Percentiles rank a stretch among this genome's conserved stretches.
Evolutionary conservation across 2,329 filamentous ascomycete species (phyloP).

Genomic region (Colletotrichum sp.): DNA sequence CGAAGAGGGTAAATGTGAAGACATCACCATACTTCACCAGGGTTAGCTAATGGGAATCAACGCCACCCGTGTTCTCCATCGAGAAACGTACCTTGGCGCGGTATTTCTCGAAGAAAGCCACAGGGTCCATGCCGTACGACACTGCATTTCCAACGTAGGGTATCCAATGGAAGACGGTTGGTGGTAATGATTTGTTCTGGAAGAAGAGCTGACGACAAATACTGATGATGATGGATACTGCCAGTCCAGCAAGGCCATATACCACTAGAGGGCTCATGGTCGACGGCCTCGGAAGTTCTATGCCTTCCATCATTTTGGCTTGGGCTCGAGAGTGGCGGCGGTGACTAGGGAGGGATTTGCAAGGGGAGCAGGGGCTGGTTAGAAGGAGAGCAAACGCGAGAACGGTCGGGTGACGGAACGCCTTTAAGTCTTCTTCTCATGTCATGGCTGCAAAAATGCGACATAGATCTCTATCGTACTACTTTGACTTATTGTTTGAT

Average conservation of each 20-base stretch:
- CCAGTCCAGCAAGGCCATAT: background rate
- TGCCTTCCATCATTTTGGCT: background rate
- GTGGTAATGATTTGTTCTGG: constrained; percentile 76
- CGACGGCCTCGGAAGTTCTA: background rate
- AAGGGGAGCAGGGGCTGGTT: background rate
- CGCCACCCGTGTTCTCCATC: background rate
- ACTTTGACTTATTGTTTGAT: background rate
- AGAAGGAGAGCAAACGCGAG: background rate
- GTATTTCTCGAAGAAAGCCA: constrained; percentile 80
- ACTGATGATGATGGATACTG: constrained; percentile 71
- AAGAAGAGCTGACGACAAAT: constrained; percentile 80
- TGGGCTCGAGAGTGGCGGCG: background rate
- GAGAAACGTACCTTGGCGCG: constrained; percentile 54
- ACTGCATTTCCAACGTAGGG: constrained; percentile 89
- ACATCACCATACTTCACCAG: constrained; percentile 78
- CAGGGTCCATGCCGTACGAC: constrained; percentile 93
- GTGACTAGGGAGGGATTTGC: background rate
- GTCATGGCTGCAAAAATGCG: background rate
- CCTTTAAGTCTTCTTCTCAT: background rate
- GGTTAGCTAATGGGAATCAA: background rate
- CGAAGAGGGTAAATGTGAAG: constrained; percentile 87
- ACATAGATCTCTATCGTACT: background rate
- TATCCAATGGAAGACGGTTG: constrained; percentile 81
- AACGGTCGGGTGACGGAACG: background rate
- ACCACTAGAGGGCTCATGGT: background rate